These are phyloP conservation scores for Lipomyces yamanashiensis DNA, from an alignment of 805 yeast genomes.

Conservation along the genomic window DNA sequence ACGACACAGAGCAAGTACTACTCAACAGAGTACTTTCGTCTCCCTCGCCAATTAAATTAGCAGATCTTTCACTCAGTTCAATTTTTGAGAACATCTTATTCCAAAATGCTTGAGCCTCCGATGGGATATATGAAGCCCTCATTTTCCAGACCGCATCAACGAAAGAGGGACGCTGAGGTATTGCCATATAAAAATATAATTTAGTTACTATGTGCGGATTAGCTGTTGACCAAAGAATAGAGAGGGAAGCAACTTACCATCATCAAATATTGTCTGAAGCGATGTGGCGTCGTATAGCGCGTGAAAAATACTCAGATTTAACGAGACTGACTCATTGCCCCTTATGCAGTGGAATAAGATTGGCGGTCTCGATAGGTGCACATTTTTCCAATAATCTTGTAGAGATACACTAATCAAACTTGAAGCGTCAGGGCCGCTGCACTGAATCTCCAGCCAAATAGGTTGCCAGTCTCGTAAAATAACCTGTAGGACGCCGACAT, in stretches of 20 bases:
- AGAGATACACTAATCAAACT: constrained; percentile 3
- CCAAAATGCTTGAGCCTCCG: constrained; percentile 21
- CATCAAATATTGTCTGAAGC: constrained; percentile 29
- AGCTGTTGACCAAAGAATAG: not conserved
- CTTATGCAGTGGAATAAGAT: constrained; percentile 12
- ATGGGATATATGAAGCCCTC: not conserved
- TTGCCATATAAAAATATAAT: constrained; percentile 18
- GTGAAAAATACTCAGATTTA: constrained; percentile 35
- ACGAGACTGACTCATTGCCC: not conserved
- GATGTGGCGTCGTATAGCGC: constrained; percentile 40
- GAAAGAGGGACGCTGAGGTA: constrained; percentile 30
- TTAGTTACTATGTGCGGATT: constrained; percentile 8
- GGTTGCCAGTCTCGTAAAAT: constrained; percentile 33
- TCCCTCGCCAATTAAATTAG: not conserved
- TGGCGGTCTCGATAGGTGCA: constrained; percentile 27
- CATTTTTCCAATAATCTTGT: constrained; percentile 25
- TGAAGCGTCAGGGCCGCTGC: not conserved
- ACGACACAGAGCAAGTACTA: not conserved
- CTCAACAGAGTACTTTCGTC: not conserved
- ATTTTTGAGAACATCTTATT: not conserved
- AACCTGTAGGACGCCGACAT: constrained; percentile 32
- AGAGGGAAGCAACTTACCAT: constrained; percentile 17
- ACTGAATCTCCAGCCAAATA: constrained; percentile 17
- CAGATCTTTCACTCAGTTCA: not conserved
- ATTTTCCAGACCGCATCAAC: constrained; percentile 25